Evolutionary conservation across 768 basidiomycete genomes (phyloP).

Genomic region (Rhodosporidiobolus odoratus): DNA sequence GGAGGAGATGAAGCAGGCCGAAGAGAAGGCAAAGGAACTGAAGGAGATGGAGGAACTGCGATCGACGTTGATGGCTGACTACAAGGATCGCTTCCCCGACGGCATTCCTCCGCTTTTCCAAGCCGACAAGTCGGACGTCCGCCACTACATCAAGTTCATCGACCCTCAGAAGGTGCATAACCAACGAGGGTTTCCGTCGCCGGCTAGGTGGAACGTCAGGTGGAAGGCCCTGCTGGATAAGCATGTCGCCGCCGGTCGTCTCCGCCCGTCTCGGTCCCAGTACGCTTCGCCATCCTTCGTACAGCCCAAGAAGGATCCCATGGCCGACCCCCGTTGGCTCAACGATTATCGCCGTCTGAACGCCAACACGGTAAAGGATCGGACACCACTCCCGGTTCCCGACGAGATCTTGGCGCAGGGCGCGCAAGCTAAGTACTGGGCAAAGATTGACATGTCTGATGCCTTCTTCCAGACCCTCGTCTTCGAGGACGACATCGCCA

Average conservation of each 20-base stretch:
- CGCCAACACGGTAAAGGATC: conserved; percentile 20
- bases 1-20: neutral
- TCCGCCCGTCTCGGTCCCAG: conserved; percentile 8
- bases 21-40: neutral
- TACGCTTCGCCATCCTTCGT: conserved; percentile 16
- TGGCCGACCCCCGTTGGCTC: conserved; percentile 9
- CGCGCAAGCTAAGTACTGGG: conserved; percentile 12
- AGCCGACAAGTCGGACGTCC: neutral
- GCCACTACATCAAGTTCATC: conserved; percentile 3
- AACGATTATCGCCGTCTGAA: conserved; percentile 19
- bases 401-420: conserved; percentile 10
- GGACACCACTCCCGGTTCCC: conserved; percentile 14
- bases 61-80: neutral
- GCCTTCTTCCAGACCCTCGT: conserved; percentile 32
- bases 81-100: conserved; percentile 6
- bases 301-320: conserved; percentile 16
- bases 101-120: neutral
- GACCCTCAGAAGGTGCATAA: conserved; percentile 7
- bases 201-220: neutral
- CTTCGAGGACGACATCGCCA: conserved; percentile 25
- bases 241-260: conserved; percentile 10
- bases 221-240: conserved; percentile 10
- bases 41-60: neutral
- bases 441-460: conserved; percentile 29
- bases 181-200: neutral